Percentiles rank a stretch among this genome's conserved stretches.
Conservation (phyloP, 148 eudicot species). For the Cornus florida region DNA sequence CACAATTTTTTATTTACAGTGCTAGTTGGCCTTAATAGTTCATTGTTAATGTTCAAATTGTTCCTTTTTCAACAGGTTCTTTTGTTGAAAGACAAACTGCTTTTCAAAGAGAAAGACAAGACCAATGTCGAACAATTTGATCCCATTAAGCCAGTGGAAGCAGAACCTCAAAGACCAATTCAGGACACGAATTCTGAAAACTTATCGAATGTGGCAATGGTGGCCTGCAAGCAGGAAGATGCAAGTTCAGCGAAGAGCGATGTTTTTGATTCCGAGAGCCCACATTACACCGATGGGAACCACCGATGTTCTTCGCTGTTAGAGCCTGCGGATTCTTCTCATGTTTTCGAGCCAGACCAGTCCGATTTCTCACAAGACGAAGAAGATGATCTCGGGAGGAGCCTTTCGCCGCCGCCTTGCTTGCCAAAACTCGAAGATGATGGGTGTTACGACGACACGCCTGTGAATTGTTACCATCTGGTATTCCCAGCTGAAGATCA, state of each 20-base stretch:
- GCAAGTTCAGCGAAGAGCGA: slow-evolving; percentile 67
- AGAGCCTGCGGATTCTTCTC: slow-evolving; percentile 32
- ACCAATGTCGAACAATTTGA: slow-evolving; percentile 10
- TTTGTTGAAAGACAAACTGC: slow-evolving; percentile 31
- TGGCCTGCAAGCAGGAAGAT: slow-evolving; percentile 44
- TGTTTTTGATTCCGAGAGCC: slow-evolving; percentile 64
- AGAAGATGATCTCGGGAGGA: slow-evolving; percentile 30
- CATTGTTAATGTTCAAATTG: too few relatives aligned
- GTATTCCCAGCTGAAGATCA: slow-evolving; percentile 44
- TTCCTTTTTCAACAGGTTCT: slow-evolving; percentile 33
- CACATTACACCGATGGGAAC: slow-evolving; percentile 32
- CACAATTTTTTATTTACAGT: too few relatives aligned
- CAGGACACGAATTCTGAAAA: background rate
- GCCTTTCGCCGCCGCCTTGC: slow-evolving; percentile 25
- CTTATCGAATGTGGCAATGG: background rate
- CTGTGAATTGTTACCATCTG: slow-evolving; percentile 30
- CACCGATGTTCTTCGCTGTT: slow-evolving; percentile 8
- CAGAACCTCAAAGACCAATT: slow-evolving; percentile 4
- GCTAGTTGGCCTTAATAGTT: background rate
- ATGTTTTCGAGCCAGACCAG: slow-evolving; percentile 23
- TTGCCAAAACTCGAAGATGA: slow-evolving; percentile 38
- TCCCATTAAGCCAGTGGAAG: background rate
- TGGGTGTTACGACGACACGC: slow-evolving; percentile 26
- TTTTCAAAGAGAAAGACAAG: slow-evolving; percentile 15
- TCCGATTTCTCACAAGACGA: slow-evolving; percentile 44